Evolutionary conservation across 2,329 filamentous ascomycete species (phyloP), one percentile per base, ranked within the genome.

Genomic region (Cladosporium sp.): DNA sequence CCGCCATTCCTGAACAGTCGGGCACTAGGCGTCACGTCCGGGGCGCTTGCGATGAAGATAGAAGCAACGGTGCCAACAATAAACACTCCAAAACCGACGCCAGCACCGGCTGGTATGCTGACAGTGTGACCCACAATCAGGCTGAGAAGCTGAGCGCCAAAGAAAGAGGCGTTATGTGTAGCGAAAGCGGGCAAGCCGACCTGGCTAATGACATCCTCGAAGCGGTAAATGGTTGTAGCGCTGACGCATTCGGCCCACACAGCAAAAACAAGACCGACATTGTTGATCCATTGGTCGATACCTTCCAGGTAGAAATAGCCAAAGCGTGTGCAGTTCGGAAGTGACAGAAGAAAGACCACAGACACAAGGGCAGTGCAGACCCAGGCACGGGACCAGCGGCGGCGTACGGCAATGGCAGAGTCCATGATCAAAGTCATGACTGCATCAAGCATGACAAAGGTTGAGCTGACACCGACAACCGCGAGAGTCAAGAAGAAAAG

Each of bases 391-490:
- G 80, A 82, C 59, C 59, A 62, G 29, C 59, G 59, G 0, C 31
- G n/a, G 16, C 76, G 71, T 68, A 81, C 80, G 52, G 81, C 67
- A 16, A 84, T 82, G 7, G 59, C 57, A 0, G 82, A 79, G 66
- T 87, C 85, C 74, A 84, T 81, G 49, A 83, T 75, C 53, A 86
- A 70, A 0, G 85, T 87, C 10, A 83, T 82, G 3, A 83, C 78
- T 5, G 83, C 84, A 69, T 87, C 85, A 7, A 87, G 75, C 84
- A 87, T 86, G 61, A 84, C 84, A 66, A 86, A 87, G 0, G 85
- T 83, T 0, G 84, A 86, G 67, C 82, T 85, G 70, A 85, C 85
- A 0, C 85, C 85, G 0, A 87, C 79, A 0, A 87, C 82, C 65
- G 86, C 81, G 7, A 87, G 78, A 0, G 85, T 87, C 65, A 87